These are phyloP conservation scores for Drechslerella dactyloides DNA, from an alignment of 2,329 filamentous ascomycete species.

Conservation along the genomic window DNA sequence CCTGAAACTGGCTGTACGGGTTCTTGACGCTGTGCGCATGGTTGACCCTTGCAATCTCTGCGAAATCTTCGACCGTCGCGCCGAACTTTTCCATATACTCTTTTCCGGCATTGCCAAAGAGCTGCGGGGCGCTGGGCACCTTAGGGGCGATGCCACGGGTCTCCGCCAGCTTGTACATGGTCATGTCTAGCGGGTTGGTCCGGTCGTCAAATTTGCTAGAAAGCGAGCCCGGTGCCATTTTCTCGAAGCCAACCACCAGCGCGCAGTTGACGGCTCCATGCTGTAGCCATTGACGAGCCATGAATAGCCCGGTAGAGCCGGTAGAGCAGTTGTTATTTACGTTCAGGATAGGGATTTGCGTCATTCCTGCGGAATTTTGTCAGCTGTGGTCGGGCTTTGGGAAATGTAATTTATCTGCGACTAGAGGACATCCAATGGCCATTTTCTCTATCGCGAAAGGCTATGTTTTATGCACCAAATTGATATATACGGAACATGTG, in stretches of 20 bases:
- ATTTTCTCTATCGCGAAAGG: too few relatives aligned
- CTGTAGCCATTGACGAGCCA: slow-evolving; percentile 79
- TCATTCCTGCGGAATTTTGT: slow-evolving; percentile 66
- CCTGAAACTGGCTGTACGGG: slow-evolving; percentile 96
- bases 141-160: slow-evolving; percentile 77
- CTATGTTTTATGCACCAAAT: too few relatives aligned
- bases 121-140: slow-evolving; percentile 83
- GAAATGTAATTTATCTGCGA: too few relatives aligned
- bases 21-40: slow-evolving; percentile 90
- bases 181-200: slow-evolving; percentile 76
- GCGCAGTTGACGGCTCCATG: slow-evolving; percentile 85
- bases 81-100: slow-evolving; percentile 98
- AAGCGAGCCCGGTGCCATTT: slow-evolving; percentile 93
- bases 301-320: slow-evolving; percentile 85
- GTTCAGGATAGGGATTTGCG: slow-evolving; percentile 93
- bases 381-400: slow-evolving; percentile 12
- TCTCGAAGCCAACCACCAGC: slow-evolving; percentile 93
- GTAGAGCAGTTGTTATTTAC: slow-evolving; percentile 99
- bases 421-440: too few relatives aligned
- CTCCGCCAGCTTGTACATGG: slow-evolving; percentile 77
- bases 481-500: too few relatives aligned
- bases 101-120: slow-evolving; percentile 91
- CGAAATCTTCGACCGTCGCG: slow-evolving; percentile 83
- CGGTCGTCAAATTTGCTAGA: slow-evolving; percentile 85
- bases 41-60: slow-evolving; percentile 90